Conservation (phyloP, 139 green algal species). For the Ulvella scutata region DNA sequence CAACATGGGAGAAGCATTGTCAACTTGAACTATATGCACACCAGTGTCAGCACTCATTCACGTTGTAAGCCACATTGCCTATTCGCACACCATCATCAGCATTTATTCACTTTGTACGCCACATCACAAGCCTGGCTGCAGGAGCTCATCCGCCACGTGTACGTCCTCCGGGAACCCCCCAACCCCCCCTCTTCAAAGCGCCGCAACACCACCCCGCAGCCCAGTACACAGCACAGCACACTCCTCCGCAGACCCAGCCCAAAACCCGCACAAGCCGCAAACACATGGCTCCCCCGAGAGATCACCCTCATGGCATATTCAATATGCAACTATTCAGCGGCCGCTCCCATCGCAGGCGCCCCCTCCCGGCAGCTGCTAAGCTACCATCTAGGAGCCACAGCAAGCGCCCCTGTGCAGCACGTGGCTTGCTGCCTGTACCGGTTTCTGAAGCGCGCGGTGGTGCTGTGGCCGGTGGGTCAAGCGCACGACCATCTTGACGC, state of each 20-base stretch:
- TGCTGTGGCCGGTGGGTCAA: conserved; percentile 34
- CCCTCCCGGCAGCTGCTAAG: background rate
- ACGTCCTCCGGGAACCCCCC: no score
- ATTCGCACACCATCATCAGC: no score
- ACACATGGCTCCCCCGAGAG: background rate
- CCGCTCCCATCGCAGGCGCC: background rate
- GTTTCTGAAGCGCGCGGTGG: conserved; percentile 38
- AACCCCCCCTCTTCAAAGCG: background rate
- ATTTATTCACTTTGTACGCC: no score
- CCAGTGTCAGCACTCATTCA: no score
- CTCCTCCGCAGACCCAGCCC: background rate
- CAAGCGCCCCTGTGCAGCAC: conserved; percentile 27
- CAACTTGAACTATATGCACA: no score
- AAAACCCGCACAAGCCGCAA: background rate
- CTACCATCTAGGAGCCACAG: background rate
- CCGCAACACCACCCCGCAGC: background rate
- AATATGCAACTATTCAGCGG: background rate
- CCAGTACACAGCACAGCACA: background rate
- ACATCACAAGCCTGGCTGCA: no score
- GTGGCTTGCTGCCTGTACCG: conserved; percentile 45
- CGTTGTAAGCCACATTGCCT: no score
- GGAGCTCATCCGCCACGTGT: background rate
- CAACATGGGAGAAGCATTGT: no score
- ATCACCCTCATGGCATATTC: background rate
- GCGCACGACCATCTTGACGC: conserved; percentile 21